Percentiles rank a stretch among this genome's conserved stretches.
phyloP scores from a whole-genome alignment of 495 filamentous ascomycete species.

The Hypoxylon fragiforme region DNA sequence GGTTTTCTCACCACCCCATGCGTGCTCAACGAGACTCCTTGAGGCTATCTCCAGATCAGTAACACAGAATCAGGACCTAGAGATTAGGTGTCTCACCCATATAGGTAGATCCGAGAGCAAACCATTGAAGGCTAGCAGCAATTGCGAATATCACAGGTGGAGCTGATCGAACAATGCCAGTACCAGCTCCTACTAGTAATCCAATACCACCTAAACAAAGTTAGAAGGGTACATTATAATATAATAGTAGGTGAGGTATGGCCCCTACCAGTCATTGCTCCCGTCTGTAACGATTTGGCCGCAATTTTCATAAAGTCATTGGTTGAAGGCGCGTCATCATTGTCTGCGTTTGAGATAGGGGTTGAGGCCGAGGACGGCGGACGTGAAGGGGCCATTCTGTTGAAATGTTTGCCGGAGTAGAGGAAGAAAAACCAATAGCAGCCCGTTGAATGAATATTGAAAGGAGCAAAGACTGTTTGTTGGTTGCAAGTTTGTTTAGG shows the following conservation, averaged over 20 bases:
- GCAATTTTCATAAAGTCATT: conserved; percentile 21
- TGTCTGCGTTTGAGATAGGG: not conserved
- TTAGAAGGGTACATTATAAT: conserved; percentile 1
- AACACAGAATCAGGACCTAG: not conserved
- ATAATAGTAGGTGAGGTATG: not conserved
- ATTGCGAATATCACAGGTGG: conserved; percentile 70
- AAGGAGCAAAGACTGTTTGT: not conserved
- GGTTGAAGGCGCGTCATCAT: conserved; percentile 6
- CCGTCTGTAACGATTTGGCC: conserved; percentile 27
- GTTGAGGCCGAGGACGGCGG: conserved; percentile 10
- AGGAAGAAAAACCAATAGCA: too few species aligned
- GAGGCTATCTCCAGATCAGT: conserved; percentile 42
- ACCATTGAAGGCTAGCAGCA: conserved; percentile 77
- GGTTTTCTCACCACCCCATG: conserved; percentile 51
- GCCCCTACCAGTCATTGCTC: conserved; percentile 16
- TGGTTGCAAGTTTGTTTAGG: too few species aligned
- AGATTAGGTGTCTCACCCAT: conserved; percentile 60
- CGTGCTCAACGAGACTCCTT: conserved; percentile 38
- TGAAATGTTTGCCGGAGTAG: not conserved
- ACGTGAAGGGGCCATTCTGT: conserved; percentile 19
- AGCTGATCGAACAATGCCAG: conserved; percentile 67
- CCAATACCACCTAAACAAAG: conserved; percentile 63
- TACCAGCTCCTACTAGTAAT: conserved; percentile 68
- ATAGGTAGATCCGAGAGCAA: conserved; percentile 73
- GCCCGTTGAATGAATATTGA: not conserved